A percentile compares a stretch with the other conserved stretches of the same genome.
Evolutionary conservation across 495 filamentous ascomycete genomes (phyloP).

Genomic region (Hypoxylon subgilvum): DNA sequence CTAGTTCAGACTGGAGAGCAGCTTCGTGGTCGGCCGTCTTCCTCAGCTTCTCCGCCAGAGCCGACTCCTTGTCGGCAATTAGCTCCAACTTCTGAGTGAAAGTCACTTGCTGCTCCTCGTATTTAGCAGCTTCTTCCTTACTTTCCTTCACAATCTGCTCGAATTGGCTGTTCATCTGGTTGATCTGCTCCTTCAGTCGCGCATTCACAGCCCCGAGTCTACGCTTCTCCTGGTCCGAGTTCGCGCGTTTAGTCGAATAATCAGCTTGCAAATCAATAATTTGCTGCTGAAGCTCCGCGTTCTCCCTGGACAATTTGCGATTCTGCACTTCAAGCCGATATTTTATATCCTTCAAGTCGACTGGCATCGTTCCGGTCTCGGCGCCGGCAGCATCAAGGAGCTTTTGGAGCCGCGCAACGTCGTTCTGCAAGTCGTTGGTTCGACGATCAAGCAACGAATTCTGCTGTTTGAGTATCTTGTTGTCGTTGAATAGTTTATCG

Average conservation of each 20-base stretch:
- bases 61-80: conserved; percentile 42
- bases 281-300: conserved; percentile 28
- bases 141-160: conserved; percentile 26
- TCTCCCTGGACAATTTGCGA: conserved; percentile 23
- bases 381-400: conserved; percentile 38
- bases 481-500: conserved; percentile 54
- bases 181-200: conserved; percentile 45
- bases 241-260: conserved; percentile 12
- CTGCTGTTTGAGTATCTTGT: conserved; percentile 51
- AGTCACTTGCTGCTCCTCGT: conserved; percentile 20
- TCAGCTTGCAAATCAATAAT: conserved; percentile 17
- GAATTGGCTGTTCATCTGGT: conserved; percentile 46
- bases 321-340: conserved; percentile 27
- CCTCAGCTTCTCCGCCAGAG: conserved; percentile 43
- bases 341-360: conserved; percentile 25
- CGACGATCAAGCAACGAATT: conserved; percentile 42
- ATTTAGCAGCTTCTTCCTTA: conserved; percentile 15
- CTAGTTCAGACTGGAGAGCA: conserved; percentile 33
- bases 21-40: conserved; percentile 38
- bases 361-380: conserved; percentile 28
- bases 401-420: conserved; percentile 43
- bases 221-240: conserved; percentile 23
- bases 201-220: conserved; percentile 16
- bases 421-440: conserved; percentile 43
- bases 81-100: conserved; percentile 29